Evolutionary conservation across 306 rosid species (phyloP), one percentile per base, ranked within the genome.

Genomic region (Vigna nakashimae): DNA sequence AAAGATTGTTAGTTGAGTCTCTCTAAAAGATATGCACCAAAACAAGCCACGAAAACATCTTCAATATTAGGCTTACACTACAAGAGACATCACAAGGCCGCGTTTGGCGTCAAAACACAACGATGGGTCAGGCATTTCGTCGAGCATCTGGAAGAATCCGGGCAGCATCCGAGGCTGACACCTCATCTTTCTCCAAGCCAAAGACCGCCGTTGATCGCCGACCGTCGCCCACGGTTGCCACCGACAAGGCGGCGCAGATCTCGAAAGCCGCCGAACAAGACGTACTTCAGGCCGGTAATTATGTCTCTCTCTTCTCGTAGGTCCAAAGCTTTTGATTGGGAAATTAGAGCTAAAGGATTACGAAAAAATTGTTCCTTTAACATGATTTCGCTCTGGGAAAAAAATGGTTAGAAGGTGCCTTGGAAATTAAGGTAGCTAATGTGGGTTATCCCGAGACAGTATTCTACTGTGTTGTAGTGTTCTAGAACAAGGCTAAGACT

Each of bases 51-150:
- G 9, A 34, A 34, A 34, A 34, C 38, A 34, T 34, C 38, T 34
- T 34, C 38, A 5, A 34, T 5, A 34, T 34, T 34, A 34, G 38
- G 38, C 38, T 34, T 34, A 34, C 55, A n/a, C 42, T 70, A 46
- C 13, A 45, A 24, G 43, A 16, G 50, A 7, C 53, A 10, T 43
- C 60, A 64, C 49, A 36, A 50, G n/a, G 65, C 69, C 20, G 52
- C 13, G 74, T 62, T 71, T 68, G 67, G 79, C 42, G 0, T 67
- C 26, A 52, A 64, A 34, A 36, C 0, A 69, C 52, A 65, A 62
- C 3, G 18, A 95, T 93, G 98, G 99, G 98, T 64, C 98, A 93
- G 97, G 99, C 94, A 69, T 93, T 96, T 84, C 99, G 98, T 82
- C 94, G 97, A 84, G 99, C 96, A 20, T 85, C 97, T 72, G 96